Conservation (phyloP, 768 basidiomycete genomes). For the Sistotremastrum niveocremeum region DNA sequence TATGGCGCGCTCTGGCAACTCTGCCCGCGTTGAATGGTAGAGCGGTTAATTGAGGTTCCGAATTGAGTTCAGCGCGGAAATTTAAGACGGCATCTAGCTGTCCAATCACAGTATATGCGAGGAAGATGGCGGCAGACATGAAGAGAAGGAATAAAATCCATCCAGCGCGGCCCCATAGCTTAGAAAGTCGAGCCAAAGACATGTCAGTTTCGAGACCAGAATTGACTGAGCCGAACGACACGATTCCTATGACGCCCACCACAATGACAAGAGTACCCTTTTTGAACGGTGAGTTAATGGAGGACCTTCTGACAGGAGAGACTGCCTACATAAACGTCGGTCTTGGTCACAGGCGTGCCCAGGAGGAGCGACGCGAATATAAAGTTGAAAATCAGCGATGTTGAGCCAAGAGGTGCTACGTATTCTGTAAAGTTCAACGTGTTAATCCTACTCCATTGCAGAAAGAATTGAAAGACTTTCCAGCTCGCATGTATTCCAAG, state of each 20-base stretch:
- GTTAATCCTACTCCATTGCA: slow-evolving; percentile 3
- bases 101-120: slow-evolving; percentile 53
- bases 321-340: slow-evolving; percentile 61
- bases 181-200: slow-evolving; percentile 59
- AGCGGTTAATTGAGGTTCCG: slow-evolving; percentile 19
- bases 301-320: not conserved
- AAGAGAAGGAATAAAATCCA: slow-evolving; percentile 88
- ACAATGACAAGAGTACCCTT: slow-evolving; percentile 78
- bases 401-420: slow-evolving; percentile 89
- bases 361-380: slow-evolving; percentile 84
- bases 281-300: not conserved
- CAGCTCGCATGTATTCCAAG: slow-evolving; percentile 78
- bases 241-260: slow-evolving; percentile 76
- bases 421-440: slow-evolving; percentile 46
- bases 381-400: slow-evolving; percentile 92
- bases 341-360: slow-evolving; percentile 71
- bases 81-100: slow-evolving; percentile 63
- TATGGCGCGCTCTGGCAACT: slow-evolving; percentile 21
- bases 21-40: slow-evolving; percentile 33
- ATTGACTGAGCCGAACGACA: slow-evolving; percentile 76
- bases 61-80: slow-evolving; percentile 47
- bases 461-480: slow-evolving; percentile 20
- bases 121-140: slow-evolving; percentile 55
- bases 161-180: slow-evolving; percentile 72
- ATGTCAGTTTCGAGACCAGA: slow-evolving; percentile 65